Base-by-base conservation (phyloP, 805 yeast genomes). In the Candida nitratophila region DNA sequence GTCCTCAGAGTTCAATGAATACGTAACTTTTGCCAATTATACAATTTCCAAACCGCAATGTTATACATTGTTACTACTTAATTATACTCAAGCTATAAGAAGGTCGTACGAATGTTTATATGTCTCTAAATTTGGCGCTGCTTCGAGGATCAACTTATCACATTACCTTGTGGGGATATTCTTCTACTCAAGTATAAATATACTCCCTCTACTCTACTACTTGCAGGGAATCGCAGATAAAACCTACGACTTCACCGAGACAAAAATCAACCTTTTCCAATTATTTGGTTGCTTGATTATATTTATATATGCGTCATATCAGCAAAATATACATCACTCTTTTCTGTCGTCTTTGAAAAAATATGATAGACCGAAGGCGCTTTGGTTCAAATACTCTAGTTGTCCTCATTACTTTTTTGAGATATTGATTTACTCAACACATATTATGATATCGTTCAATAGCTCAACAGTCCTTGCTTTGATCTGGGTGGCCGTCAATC, bases 371-470 rank as follows among this genome's bases (percentile, higher is more conserved):
- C 93, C 95, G 2, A 57, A 53, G 2, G 57, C 62, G 31, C 71
- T 81, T 1, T 49, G 77, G 39, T 83, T 83, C 56, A 59, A 59
- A 37, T 58, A 57, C n/a, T 66, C 74, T 2, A 66, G 78, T 16
- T 76, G 83, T 50, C 83, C 91, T 0, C 95, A 85, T 59, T 85
- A 84, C 52, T 63, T 79, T 17, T 83, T 82, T 57, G 95, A 85
- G 55, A 64, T 81, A 7, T 24, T 73, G 31, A 70, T 85, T 2
- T 85, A 85, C 51, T 39, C 65, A 0, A 54, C 73, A 1, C 52
- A 60, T 16, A 33, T 47, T 3, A 16, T 57, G 1, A 14, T 59
- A 11, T 40, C 56, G 1, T 32, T 39, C 11, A 59, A 53, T 14
- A 10, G 10, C 2, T 50, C 50, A 14, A 51, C 59, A 47, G 8